These are phyloP conservation scores for Sanghuangporus weigelae DNA, from an alignment of 1,284 basidiomycete genomes.

Conservation along the genomic window DNA sequence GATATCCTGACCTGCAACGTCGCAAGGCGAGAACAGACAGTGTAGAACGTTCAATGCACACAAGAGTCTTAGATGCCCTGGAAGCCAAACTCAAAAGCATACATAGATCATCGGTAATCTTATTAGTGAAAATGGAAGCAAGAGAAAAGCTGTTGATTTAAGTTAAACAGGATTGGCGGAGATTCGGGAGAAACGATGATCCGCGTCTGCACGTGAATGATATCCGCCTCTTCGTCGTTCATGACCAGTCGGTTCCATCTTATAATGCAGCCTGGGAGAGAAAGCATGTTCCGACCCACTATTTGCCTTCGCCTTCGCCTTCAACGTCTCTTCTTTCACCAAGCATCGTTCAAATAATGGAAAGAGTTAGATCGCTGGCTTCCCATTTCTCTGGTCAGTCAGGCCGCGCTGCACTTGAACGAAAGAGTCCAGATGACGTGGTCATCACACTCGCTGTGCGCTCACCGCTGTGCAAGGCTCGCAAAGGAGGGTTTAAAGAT, in stretches of 20 bases:
- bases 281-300: not conserved
- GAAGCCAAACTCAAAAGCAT: no score
- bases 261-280: not conserved
- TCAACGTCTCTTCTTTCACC: not conserved
- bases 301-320: not conserved
- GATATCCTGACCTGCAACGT: not conserved
- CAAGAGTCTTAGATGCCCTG: no score
- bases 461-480: constrained; percentile 70
- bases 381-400: constrained; percentile 47
- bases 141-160: not conserved
- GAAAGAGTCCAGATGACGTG: constrained; percentile 65
- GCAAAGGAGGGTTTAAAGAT: constrained; percentile 79
- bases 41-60: not conserved
- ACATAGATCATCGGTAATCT: no score
- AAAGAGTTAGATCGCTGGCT: constrained; percentile 62
- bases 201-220: not conserved
- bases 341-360: constrained; percentile 26
- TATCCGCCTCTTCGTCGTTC: not conserved
- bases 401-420: constrained; percentile 44
- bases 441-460: constrained; percentile 78
- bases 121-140: not conserved
- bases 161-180: not conserved
- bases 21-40: not conserved
- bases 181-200: not conserved
- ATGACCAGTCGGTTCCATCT: not conserved